Evolutionary conservation across 2,329 filamentous ascomycete species (phyloP).

Genomic region (Knoxdaviesia capensis): DNA sequence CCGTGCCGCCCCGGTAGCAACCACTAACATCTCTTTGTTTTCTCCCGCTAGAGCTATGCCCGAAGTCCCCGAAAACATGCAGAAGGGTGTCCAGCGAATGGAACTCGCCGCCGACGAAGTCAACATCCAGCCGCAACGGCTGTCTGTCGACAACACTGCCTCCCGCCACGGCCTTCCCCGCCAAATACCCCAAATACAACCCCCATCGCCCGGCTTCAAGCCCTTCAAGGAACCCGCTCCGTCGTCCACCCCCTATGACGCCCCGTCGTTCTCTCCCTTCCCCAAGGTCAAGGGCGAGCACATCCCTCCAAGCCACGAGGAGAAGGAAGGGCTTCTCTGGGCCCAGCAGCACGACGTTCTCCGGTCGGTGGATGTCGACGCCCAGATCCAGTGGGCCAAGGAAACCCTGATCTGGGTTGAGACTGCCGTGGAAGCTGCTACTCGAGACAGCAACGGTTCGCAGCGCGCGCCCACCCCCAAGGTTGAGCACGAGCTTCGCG

Average conservation of each 20-base stretch:
- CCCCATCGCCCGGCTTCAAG: slow-evolving; percentile 3
- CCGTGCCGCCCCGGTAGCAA: neutral
- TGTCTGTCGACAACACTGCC: slow-evolving; percentile 6
- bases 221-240: slow-evolving; percentile 1
- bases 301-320: slow-evolving; percentile 81
- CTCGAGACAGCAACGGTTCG: slow-evolving; percentile 33
- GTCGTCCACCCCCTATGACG: slow-evolving; percentile 14
- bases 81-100: slow-evolving; percentile 79
- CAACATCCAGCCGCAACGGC: slow-evolving; percentile 5
- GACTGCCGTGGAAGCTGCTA: slow-evolving; percentile 56
- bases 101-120: slow-evolving; percentile 50
- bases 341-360: slow-evolving; percentile 67
- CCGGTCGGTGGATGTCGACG: slow-evolving; percentile 83
- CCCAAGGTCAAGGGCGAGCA: slow-evolving; percentile 73
- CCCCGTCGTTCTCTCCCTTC: slow-evolving; percentile 78
- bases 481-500: slow-evolving; percentile 69
- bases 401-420: slow-evolving; percentile 83
- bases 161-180: slow-evolving; percentile 20
- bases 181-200: slow-evolving; percentile 15
- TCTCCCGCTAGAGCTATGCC: slow-evolving; percentile 53
- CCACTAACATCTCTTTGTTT: slow-evolving; percentile 1
- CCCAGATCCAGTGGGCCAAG: slow-evolving; percentile 93
- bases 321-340: slow-evolving; percentile 79
- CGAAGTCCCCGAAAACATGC: slow-evolving; percentile 92
- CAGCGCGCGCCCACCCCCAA: slow-evolving; percentile 59